These are phyloP conservation scores for Globomyces sp. DNA, from an alignment of 371 early-diverging fungal genomes.

Conservation along the genomic window DNA sequence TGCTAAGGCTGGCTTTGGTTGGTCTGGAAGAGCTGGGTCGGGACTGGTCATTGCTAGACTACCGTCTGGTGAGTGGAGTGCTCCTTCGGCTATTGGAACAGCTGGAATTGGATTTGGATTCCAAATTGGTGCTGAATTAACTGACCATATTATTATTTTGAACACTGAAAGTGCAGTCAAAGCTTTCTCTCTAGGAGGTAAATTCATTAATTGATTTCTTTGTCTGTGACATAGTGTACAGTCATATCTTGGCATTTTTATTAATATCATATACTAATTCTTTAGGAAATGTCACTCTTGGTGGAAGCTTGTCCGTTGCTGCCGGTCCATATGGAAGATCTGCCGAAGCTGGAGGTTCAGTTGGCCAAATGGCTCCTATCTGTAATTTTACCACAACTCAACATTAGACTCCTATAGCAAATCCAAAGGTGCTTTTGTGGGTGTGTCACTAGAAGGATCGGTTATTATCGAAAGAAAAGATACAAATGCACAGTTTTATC, in stretches of 20 bases:
- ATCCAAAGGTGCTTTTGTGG: constrained; percentile 40
- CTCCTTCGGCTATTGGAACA: constrained; percentile 14
- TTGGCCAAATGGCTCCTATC: constrained; percentile 81
- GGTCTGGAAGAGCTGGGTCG: constrained; percentile 85
- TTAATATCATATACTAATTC: constrained; percentile 35
- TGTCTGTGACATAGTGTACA: not conserved
- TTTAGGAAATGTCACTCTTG: constrained; percentile 83
- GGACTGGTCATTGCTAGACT: constrained; percentile 81
- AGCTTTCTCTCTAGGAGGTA: constrained; percentile 70
- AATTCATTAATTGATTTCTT: not conserved
- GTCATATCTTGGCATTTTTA: too few species aligned
- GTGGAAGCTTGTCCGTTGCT: constrained; percentile 70
- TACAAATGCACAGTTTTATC: constrained; percentile 86
- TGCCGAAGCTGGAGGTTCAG: constrained; percentile 86
- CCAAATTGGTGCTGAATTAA: constrained; percentile 93
- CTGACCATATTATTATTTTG: constrained; percentile 34
- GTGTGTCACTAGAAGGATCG: constrained; percentile 93
- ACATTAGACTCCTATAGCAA: constrained; percentile 77
- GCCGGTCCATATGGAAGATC: constrained; percentile 90
- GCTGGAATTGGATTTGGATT: constrained; percentile 75
- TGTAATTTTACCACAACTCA: constrained; percentile 37
- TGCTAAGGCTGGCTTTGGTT: constrained; percentile 90
- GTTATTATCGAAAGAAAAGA: constrained; percentile 91
- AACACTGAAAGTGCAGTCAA: constrained; percentile 46
- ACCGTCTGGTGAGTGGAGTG: constrained; percentile 25